Conservation (phyloP, 2,329 filamentous ascomycete species). For the Fusarium chuoi region DNA sequence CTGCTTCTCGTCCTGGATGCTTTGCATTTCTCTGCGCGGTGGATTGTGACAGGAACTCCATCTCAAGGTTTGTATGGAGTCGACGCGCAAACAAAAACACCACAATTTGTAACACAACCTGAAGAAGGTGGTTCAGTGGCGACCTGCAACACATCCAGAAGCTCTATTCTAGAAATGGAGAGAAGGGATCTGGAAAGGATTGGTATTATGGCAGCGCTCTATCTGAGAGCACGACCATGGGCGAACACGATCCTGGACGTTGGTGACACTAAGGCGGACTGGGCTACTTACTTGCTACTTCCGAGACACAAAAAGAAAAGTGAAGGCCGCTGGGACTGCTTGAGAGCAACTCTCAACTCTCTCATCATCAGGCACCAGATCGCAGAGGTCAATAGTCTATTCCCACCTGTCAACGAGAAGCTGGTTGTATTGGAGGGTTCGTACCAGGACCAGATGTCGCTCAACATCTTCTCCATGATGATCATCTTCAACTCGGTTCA, state of each 20-base stretch:
- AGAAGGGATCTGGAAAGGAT: slow-evolving; percentile 73
- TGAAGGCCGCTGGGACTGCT: slow-evolving; percentile 68
- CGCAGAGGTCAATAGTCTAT: slow-evolving; percentile 73
- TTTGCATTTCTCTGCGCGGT: slow-evolving; percentile 76
- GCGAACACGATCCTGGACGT: slow-evolving; percentile 65
- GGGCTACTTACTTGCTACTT: slow-evolving; percentile 77
- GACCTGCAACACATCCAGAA: not conserved
- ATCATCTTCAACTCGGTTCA: slow-evolving; percentile 89
- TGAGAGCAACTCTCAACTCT: slow-evolving; percentile 77
- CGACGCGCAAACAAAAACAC: slow-evolving; percentile 24
- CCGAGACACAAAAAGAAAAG: slow-evolving; percentile 61
- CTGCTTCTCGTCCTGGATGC: slow-evolving; percentile 62
- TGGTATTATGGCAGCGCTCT: slow-evolving; percentile 73
- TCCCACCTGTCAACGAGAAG: slow-evolving; percentile 79
- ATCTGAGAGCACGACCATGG: slow-evolving; percentile 83
- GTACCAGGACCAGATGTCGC: slow-evolving; percentile 82
- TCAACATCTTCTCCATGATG: slow-evolving; percentile 87
- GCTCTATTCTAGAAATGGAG: slow-evolving; percentile 62
- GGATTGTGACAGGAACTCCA: slow-evolving; percentile 92
- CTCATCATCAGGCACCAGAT: slow-evolving; percentile 84
- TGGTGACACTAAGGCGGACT: slow-evolving; percentile 71
- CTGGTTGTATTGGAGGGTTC: slow-evolving; percentile 81
- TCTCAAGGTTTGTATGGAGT: slow-evolving; percentile 84
- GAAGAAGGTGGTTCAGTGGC: not conserved
- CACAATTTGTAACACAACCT: not conserved